Conservation (phyloP, 2,329 filamentous ascomycete species). For the Graphilbum fragrans region DNA sequence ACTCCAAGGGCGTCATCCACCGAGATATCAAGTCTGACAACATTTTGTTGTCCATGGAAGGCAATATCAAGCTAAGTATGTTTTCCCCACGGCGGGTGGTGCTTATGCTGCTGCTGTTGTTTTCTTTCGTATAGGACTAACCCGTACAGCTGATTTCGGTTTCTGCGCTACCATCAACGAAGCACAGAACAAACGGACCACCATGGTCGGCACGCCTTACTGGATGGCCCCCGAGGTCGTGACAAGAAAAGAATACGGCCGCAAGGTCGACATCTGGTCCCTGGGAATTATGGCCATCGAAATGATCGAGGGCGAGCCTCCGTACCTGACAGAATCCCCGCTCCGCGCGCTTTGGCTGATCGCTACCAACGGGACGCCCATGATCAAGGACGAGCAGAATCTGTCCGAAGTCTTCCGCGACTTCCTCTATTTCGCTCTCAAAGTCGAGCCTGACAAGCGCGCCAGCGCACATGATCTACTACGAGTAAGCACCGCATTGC, state of each 20-base stretch:
- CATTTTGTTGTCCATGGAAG: conserved; percentile 83
- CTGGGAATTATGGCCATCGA: conserved; percentile 99
- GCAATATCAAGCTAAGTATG: conserved; percentile 95
- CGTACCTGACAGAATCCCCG: conserved; percentile 90
- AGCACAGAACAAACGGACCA: conserved; percentile 90
- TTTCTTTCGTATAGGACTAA: background rate
- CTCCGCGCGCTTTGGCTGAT: conserved; percentile 90
- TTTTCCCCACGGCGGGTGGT: too few species aligned
- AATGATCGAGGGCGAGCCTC: conserved; percentile 98
- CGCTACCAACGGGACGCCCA: conserved; percentile 88
- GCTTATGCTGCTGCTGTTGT: background rate
- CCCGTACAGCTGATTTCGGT: conserved; percentile 71
- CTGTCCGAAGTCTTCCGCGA: conserved; percentile 75
- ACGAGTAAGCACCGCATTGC: conserved; percentile 49
- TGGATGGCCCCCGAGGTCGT: conserved; percentile 99
- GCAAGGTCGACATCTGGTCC: conserved; percentile 98
- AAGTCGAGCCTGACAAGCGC: conserved; percentile 94
- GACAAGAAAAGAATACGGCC: conserved; percentile 91
- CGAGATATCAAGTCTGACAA: conserved; percentile 99
- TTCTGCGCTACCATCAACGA: conserved; percentile 99
- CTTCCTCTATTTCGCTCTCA: conserved; percentile 84
- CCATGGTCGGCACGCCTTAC: conserved; percentile 97
- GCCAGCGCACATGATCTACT: conserved; percentile 89
- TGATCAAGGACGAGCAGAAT: conserved; percentile 85
- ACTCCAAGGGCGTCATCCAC: conserved; percentile 96